A percentile compares a stretch with the other conserved stretches of the same genome.
phyloP scores from a whole-genome alignment of 345 rosid species.

The Acer saccharum region DNA sequence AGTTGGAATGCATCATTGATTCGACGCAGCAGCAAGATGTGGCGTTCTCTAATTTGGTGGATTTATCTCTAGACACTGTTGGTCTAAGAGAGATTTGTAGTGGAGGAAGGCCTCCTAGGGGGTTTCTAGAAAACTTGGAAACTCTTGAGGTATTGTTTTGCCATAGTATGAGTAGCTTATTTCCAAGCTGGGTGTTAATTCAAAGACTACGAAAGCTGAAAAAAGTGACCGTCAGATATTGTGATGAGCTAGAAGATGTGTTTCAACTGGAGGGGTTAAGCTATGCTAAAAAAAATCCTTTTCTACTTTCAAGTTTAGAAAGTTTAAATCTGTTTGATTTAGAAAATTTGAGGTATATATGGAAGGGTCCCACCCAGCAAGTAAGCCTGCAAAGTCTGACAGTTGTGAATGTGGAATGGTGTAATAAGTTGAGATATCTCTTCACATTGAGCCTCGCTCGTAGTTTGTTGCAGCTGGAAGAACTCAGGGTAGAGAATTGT shows the following conservation, averaged over 20 bases:
- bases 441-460: slow-evolving; percentile 4
- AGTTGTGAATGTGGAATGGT: neutral
- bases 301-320: neutral
- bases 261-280: slow-evolving; percentile 9
- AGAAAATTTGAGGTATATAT: neutral
- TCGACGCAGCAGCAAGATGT: neutral
- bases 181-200: slow-evolving; percentile 4
- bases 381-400: slow-evolving; percentile 6
- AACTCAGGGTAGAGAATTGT: neutral
- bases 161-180: neutral
- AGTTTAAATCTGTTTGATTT: neutral
- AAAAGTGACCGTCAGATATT: neutral
- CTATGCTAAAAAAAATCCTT: neutral
- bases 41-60: slow-evolving; percentile 16
- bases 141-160: neutral
- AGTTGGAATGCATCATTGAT: slow-evolving; percentile 13
- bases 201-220: slow-evolving; percentile 15
- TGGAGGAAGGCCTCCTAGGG: neutral
- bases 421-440: neutral
- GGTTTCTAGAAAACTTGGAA: slow-evolving; percentile 18
- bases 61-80: neutral
- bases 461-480: neutral
- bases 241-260: slow-evolving; percentile 1
- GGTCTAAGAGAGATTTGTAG: slow-evolving; percentile 12
- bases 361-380: slow-evolving; percentile 11